Evolutionary conservation across 2,329 filamentous ascomycete genomes (phyloP).

Genomic region (Mariannaea sp.): DNA sequence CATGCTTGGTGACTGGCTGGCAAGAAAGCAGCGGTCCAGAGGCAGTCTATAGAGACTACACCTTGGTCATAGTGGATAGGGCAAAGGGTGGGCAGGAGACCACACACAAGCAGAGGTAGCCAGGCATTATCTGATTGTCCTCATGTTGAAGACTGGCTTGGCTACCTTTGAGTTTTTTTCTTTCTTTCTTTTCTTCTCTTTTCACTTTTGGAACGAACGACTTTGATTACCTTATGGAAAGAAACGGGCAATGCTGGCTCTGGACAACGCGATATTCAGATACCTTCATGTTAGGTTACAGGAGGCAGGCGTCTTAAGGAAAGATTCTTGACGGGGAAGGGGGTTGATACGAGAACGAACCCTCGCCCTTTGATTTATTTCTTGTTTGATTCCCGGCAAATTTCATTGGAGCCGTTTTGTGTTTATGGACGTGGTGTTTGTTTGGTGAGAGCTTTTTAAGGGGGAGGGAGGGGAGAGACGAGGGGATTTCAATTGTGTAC

Average conservation of each 20-base stretch:
- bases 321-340: slow-evolving; percentile 21
- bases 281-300: slow-evolving; percentile 36
- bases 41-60: slow-evolving; percentile 53
- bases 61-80: no score
- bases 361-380: slow-evolving; percentile 21
- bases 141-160: slow-evolving; percentile 11
- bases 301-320: slow-evolving; percentile 35
- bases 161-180: no score
- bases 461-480: no score
- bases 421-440: background rate
- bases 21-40: slow-evolving; percentile 68
- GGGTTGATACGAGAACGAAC: slow-evolving; percentile 36
- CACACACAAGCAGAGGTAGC: slow-evolving; percentile 10
- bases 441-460: background rate
- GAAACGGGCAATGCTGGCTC: slow-evolving; percentile 28
- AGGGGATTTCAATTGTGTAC: no score
- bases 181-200: no score
- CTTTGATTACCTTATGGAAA: slow-evolving; percentile 36
- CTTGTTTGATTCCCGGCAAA: slow-evolving; percentile 14
- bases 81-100: background rate
- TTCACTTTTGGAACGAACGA: slow-evolving; percentile 34
- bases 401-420: background rate
- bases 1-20: slow-evolving; percentile 81
- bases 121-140: slow-evolving; percentile 4
- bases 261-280: slow-evolving; percentile 33